Evolutionary conservation across 345 rosid genomes (phyloP).

Genomic region (Cardamine occulta): DNA sequence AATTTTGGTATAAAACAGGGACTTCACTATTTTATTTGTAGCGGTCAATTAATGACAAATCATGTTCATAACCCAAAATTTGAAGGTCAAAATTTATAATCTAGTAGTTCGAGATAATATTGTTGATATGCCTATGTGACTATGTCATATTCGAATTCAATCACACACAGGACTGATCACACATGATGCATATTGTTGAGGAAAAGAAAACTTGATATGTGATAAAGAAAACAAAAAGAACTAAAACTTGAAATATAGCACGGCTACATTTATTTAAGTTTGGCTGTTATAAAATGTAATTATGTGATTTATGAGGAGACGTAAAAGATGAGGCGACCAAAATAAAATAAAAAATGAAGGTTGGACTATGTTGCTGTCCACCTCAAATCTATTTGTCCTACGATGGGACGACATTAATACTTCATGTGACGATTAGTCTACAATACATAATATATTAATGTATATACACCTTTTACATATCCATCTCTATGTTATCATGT

Average conservation of each 20-base stretch:
- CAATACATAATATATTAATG: constrained; percentile 9
- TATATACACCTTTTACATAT: background rate
- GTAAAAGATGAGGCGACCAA: constrained; percentile 41
- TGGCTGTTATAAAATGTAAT: constrained; percentile 16
- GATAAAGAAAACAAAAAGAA: background rate
- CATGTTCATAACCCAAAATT: background rate
- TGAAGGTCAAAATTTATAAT: background rate
- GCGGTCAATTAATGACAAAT: background rate
- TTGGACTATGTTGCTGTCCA: constrained; percentile 39
- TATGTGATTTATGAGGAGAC: constrained; percentile 39
- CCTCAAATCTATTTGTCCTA: constrained; percentile 42
- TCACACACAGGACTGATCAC: background rate
- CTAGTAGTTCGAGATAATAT: background rate
- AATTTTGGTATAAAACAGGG: background rate
- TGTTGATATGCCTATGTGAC: background rate
- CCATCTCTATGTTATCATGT: background rate
- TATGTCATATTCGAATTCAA: background rate
- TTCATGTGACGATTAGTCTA: constrained; percentile 41
- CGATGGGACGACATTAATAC: constrained; percentile 44
- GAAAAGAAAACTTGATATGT: background rate
- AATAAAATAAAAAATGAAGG: constrained; percentile 16
- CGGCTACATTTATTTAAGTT: background rate
- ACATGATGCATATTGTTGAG: background rate
- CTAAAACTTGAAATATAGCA: constrained; percentile 15
- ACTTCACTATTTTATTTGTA: background rate